Conservation (phyloP, 2,329 filamentous ascomycete species). For the Camptophora hylomeconis region DNA sequence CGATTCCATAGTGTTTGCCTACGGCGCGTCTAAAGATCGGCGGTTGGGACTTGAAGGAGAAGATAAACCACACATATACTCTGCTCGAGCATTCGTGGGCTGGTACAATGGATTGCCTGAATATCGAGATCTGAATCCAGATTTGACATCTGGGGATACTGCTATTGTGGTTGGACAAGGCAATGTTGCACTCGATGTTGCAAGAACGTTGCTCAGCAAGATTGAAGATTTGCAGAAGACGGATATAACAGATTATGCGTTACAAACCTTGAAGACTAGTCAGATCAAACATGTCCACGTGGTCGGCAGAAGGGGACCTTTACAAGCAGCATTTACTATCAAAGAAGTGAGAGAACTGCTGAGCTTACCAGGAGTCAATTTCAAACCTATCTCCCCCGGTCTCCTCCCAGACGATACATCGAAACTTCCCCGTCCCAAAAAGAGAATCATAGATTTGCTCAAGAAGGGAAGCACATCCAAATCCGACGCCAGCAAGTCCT, state of each 20-base stretch:
- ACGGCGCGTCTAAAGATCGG: constrained; percentile 77
- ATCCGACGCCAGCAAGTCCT: constrained; percentile 48
- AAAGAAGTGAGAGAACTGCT: constrained; percentile 87
- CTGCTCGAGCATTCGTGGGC: constrained; percentile 83
- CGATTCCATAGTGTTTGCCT: constrained; percentile 82
- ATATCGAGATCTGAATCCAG: constrained; percentile 57
- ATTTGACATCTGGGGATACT: constrained; percentile 62
- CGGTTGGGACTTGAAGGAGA: constrained; percentile 72
- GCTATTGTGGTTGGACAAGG: constrained; percentile 87
- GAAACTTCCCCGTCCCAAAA: constrained; percentile 60
- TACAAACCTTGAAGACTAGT: constrained; percentile 60
- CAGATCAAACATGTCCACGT: constrained; percentile 68
- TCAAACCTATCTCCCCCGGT: constrained; percentile 52
- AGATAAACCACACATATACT: constrained; percentile 50
- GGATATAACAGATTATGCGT: constrained; percentile 76
- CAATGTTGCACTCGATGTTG: constrained; percentile 90
- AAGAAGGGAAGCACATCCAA: constrained; percentile 54
- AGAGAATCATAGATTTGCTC: constrained; percentile 68
- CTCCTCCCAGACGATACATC: constrained; percentile 57
- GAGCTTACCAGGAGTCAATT: constrained; percentile 58
- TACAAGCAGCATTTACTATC: constrained; percentile 90
- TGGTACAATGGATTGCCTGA: constrained; percentile 97
- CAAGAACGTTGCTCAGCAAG: constrained; percentile 69
- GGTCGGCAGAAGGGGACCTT: constrained; percentile 76
- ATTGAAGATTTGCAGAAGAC: constrained; percentile 63